Base-by-base conservation (phyloP, 169 alveolate species). In the Eimeria zaria region DNA sequence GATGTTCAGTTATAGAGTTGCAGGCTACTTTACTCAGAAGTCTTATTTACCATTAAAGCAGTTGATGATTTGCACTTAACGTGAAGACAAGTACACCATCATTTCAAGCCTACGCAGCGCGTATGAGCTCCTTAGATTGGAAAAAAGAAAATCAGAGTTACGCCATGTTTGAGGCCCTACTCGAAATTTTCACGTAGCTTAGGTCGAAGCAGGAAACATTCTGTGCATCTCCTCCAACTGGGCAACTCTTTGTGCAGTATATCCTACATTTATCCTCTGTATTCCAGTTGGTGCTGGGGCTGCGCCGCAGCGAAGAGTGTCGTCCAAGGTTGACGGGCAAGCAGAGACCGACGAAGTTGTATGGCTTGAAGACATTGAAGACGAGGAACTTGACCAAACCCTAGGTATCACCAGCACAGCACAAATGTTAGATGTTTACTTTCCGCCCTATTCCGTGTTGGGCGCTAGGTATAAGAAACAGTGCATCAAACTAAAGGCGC, bases 291-390 rank as follows among this genome's bases (percentile, higher is more conserved):
- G 7, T 27, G 0, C 12, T 62, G 39, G 1, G 1, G 55, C 74
- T 55, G 55, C 46, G 30, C 53, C 55, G 91, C 93, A 87, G 93
- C 78, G 71, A 46, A 64, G 62, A 64, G 33, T 41, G 6, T 24
- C 64, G 22, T 11, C 93, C 16, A 58, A 48, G 44, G 41, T 48
- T 24, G 93, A 87, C 20, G 93, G 83, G n/a, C 36, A 11, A 14
- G 93, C 60, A 4, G 93, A 62, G 24, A 18, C 36, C 60, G 93
- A 87, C 3, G 93, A 48, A 14, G 64, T 3, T 11, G 48, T 44
- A 39, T 87, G 78, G 78, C 14, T 87, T 41, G 93, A 87, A 27
- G 93, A 87, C 2, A 62, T 87, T 2, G 93, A 87, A 48, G 93
- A 87, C 22, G 93, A 87, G 64, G 93, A 87, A 39, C 20, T 48